These are phyloP conservation scores for Nakazawaea ernobii DNA, from an alignment of 805 yeast genomes.

Conservation along the genomic window DNA sequence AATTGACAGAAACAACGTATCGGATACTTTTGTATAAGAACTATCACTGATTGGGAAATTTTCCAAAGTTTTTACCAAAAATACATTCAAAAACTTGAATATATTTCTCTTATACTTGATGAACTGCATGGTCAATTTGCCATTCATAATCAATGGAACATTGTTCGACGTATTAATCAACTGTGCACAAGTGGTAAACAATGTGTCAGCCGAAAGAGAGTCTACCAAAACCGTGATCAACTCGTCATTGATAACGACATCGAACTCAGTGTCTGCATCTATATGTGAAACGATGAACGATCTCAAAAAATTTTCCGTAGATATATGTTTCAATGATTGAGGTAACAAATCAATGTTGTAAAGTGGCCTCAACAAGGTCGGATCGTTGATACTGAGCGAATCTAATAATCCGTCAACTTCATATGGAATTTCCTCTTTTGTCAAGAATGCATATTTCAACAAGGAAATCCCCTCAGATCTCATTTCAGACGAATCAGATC, in stretches of 20 bases:
- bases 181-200: slow-evolving; percentile 25
- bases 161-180: slow-evolving; percentile 28
- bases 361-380: slow-evolving; percentile 27
- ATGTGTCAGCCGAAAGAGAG: slow-evolving; percentile 22
- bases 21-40: slow-evolving; percentile 21
- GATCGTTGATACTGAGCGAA: slow-evolving; percentile 25
- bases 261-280: neutral
- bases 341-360: slow-evolving; percentile 20
- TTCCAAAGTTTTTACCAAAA: slow-evolving; percentile 22
- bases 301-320: slow-evolving; percentile 30
- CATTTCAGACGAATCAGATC: slow-evolving; percentile 26
- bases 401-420: slow-evolving; percentile 21
- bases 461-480: slow-evolving; percentile 31
- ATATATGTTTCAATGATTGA: slow-evolving; percentile 23
- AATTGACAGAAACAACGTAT: slow-evolving; percentile 27
- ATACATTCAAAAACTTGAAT: slow-evolving; percentile 22
- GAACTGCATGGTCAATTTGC: slow-evolving; percentile 30
- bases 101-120: slow-evolving; percentile 28
- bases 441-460: slow-evolving; percentile 31
- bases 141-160: slow-evolving; percentile 26
- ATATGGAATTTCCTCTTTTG: slow-evolving; percentile 27
- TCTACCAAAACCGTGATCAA: slow-evolving; percentile 20
- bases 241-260: neutral
- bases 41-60: slow-evolving; percentile 31
- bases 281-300: slow-evolving; percentile 12